These are phyloP conservation scores for Solanum commersonii DNA, from an alignment of 257 asterid species.

Conservation along the genomic window DNA sequence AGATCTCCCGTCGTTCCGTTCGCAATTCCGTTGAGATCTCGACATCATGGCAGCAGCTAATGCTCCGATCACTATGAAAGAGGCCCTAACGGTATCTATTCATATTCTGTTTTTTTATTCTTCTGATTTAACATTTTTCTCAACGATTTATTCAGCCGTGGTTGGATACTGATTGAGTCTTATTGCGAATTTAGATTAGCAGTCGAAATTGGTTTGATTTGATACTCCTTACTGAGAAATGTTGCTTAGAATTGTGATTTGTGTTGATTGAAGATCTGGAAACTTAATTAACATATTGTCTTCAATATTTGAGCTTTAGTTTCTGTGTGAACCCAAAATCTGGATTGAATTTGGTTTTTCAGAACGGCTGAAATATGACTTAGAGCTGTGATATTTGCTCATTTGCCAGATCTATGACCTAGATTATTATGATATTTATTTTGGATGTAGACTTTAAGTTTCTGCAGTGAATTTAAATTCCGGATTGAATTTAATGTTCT, in stretches of 20 bases:
- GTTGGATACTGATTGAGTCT: neutral
- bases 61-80: constrained; percentile 99
- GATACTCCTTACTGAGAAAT: neutral
- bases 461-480: neutral
- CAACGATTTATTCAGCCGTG: neutral
- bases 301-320: neutral
- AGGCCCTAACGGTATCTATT: constrained; percentile 19
- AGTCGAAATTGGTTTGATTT: neutral
- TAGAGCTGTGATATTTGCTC: neutral
- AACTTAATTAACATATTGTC: neutral
- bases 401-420: neutral
- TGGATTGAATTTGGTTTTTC: neutral
- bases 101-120: neutral
- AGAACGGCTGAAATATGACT: neutral
- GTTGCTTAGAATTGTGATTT: neutral
- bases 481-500: neutral
- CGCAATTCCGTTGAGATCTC: constrained; percentile 24
- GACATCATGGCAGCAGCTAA: constrained; percentile 92
- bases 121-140: neutral
- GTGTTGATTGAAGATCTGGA: neutral
- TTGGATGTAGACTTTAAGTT: neutral
- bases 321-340: neutral
- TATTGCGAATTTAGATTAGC: neutral
- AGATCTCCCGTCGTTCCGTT: constrained; percentile 22
- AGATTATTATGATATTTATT: neutral